phyloP scores from a whole-genome alignment of 805 yeast genomes.

The Pichia cephalocereana region DNA sequence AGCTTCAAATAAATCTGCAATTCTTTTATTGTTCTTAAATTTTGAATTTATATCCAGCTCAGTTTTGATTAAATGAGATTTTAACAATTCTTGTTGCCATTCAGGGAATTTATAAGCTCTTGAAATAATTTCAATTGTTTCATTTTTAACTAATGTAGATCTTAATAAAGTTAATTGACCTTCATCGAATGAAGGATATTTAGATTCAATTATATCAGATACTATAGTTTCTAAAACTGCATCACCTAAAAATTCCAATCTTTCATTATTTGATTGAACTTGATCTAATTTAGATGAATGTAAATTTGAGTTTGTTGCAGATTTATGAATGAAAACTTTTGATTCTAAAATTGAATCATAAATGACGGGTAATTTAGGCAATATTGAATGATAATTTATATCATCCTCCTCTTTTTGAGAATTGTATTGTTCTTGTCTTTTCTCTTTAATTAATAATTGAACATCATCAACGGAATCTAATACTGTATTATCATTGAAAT shows the following conservation, averaged over 20 bases:
- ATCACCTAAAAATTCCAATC: conserved; percentile 88
- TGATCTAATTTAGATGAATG: conserved; percentile 49
- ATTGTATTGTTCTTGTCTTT: neutral
- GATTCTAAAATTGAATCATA: conserved; percentile 47
- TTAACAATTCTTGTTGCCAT: conserved; percentile 29
- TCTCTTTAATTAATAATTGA: conserved; percentile 9
- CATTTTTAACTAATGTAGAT: conserved; percentile 63
- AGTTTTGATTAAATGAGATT: conserved; percentile 23
- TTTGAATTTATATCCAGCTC: conserved; percentile 5
- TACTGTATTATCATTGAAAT: conserved; percentile 27
- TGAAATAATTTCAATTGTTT: conserved; percentile 62
- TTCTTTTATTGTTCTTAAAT: conserved; percentile 51
- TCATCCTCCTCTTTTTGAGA: conserved; percentile 4
- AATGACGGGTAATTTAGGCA: conserved; percentile 65
- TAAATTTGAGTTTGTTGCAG: conserved; percentile 50
- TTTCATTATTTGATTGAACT: conserved; percentile 65
- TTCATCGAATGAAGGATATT: conserved; percentile 66
- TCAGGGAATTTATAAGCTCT: conserved; percentile 56
- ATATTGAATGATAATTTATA: conserved; percentile 4
- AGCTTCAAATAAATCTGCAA: conserved; percentile 91
- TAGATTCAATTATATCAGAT: conserved; percentile 54
- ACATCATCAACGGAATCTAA: conserved; percentile 14
- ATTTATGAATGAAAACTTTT: conserved; percentile 75
- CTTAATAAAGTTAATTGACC: conserved; percentile 72
- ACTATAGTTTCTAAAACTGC: conserved; percentile 68